Evolutionary conservation across 257 asterid genomes (phyloP), one percentile per base, ranked within the genome.

Genomic region (Gentiana straminea): DNA sequence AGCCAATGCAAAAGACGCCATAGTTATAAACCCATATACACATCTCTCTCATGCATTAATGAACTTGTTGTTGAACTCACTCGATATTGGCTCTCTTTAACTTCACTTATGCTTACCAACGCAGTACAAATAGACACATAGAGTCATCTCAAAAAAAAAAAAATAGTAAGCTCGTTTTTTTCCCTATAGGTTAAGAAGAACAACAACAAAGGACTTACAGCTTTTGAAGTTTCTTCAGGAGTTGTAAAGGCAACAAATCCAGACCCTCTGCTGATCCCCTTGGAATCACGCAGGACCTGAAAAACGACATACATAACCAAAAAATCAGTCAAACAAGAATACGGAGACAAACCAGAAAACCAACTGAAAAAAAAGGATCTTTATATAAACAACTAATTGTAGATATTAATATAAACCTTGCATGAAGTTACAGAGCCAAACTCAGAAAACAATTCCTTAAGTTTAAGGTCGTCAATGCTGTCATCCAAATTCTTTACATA

Each of bases 171-270:
- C 37, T 60, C 15, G 48, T 24, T 24, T 24, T 24, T 24, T 24
- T 24, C 24, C 24, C 24, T 24, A 24, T 24, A 24, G 24, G 24
- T 24, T 24, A 24, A 24, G 24, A 24, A 24, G 24, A 24, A 24
- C 24, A 24, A 24, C 38, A 35, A 38, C 41, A 36, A 37, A 24
- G 33, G 55, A 69, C 92, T 76, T 58, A 90, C 98, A 45, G 98
- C 98, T 81, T 77, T 75, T 49, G 98, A 76, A 60, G 96, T 86
- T 70, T 86, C 96, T 58, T 86, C 94, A 32, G 96, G 85, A 6
- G 89, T 78, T 65, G 94, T 74, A 67, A 84, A 90, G 36, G 96
- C 94, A 69, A 90, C 98, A 86, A 90, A 90, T 11, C 94, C 98
- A 13, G 94, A 90, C 33, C 98, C 98, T 64, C 83, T 77, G 84